Percentiles rank a stretch among this genome's conserved stretches.
Evolutionary conservation across 306 rosid species (phyloP).

Genomic region (Biancaea sappan): DNA sequence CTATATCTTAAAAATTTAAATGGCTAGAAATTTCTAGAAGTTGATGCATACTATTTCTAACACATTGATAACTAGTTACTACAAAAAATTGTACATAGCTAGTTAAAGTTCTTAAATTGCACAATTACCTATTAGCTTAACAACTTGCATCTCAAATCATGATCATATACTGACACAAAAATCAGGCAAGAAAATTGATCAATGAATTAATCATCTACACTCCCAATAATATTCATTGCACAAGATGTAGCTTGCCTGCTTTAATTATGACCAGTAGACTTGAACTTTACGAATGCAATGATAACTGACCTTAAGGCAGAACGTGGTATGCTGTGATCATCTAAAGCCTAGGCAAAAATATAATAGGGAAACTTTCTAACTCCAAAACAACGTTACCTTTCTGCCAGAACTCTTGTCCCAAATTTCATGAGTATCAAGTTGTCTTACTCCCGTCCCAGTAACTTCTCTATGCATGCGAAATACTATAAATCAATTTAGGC

Average conservation of each 20-base stretch:
- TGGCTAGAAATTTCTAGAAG: neutral
- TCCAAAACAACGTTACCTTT: neutral
- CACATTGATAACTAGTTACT: neutral
- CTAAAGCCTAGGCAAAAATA: neutral
- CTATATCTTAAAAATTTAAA: neutral
- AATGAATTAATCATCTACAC: neutral
- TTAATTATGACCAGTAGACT: neutral
- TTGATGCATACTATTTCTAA: neutral
- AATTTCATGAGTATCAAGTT: neutral
- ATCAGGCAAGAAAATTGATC: neutral
- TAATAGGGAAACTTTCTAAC: neutral
- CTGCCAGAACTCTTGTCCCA: neutral
- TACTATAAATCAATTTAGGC: neutral
- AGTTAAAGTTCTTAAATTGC: neutral
- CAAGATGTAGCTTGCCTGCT: neutral
- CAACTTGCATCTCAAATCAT: neutral
- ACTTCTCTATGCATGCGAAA: neutral
- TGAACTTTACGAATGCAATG: neutral
- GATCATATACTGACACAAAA: neutral
- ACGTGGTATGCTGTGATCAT: neutral
- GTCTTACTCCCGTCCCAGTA: neutral
- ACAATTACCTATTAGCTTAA: neutral
- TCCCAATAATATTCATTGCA: no score
- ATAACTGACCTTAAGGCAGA: neutral
- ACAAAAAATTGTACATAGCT: neutral